phyloP scores from a whole-genome alignment of 2,329 filamentous ascomycete species.

The Diaporthe longicolla region DNA sequence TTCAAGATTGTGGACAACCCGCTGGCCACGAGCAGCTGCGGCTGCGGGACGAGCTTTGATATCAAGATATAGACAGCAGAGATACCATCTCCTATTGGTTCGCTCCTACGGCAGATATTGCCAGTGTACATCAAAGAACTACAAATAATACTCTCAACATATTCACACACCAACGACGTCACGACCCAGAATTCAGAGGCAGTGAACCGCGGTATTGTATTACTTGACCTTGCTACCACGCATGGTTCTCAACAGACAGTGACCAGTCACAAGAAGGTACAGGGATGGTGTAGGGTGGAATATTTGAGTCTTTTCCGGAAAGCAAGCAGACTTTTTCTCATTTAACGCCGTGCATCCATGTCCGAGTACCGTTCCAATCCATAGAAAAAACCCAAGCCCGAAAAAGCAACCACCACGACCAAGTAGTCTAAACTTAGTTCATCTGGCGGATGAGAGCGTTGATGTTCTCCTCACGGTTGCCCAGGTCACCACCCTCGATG shows the following conservation, averaged over 20 bases:
- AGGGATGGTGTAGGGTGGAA: conserved; percentile 38
- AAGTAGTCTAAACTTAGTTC: conserved; percentile 76
- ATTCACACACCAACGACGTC: conserved; percentile 26
- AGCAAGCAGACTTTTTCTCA: conserved; percentile 43
- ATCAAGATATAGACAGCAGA: conserved; percentile 73
- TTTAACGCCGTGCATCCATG: conserved; percentile 56
- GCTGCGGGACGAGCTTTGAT: conserved; percentile 98
- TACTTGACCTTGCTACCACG: conserved; percentile 37
- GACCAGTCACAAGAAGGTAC: conserved; percentile 41
- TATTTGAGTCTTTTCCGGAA: conserved; percentile 40
- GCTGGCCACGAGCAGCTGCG: conserved; percentile 91
- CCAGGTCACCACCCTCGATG: conserved; percentile 97
- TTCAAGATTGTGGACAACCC: conserved; percentile 98
- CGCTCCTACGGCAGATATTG: not conserved
- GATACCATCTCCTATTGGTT: not conserved
- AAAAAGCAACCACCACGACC: conserved; percentile 41
- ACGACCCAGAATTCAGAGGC: conserved; percentile 28
- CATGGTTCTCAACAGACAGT: conserved; percentile 34
- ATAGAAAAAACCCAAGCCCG: conserved; percentile 49
- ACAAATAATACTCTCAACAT: conserved; percentile 23
- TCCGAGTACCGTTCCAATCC: conserved; percentile 45
- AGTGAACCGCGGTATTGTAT: conserved; percentile 37
- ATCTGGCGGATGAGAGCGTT: conserved; percentile 97
- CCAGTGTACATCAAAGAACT: conserved; percentile 26
- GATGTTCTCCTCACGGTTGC: conserved; percentile 99